Conservation (phyloP, 2,329 filamentous ascomycete genomes). For the Magnaporthales sp. region DNA sequence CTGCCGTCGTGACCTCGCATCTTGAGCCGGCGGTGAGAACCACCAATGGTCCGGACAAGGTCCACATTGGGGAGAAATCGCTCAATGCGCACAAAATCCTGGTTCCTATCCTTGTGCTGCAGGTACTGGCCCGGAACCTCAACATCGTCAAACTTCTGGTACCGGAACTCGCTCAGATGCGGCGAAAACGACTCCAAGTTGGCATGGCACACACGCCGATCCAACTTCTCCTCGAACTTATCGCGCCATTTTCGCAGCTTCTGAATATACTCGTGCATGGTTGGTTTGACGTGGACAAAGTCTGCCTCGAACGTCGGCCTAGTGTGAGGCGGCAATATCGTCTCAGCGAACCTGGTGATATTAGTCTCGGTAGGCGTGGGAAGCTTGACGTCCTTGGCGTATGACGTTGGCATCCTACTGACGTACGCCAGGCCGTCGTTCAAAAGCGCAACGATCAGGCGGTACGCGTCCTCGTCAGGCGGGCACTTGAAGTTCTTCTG, state of each 20-base stretch:
- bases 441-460: constrained; percentile 90
- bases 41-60: constrained; percentile 79
- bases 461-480: constrained; percentile 94
- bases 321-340: constrained; percentile 88
- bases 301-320: constrained; percentile 96
- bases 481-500: constrained; percentile 99
- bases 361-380: constrained; percentile 88
- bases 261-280: constrained; percentile 97
- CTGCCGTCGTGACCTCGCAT: constrained; percentile 97
- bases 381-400: constrained; percentile 85
- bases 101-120: constrained; percentile 97
- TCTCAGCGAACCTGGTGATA: constrained; percentile 93
- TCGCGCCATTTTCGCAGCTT: constrained; percentile 94
- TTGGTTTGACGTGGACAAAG: constrained; percentile 90
- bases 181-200: constrained; percentile 81
- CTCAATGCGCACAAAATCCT: constrained; percentile 96
- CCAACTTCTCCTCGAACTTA: constrained; percentile 95
- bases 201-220: constrained; percentile 65
- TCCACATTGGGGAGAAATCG: constrained; percentile 94
- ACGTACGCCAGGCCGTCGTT: constrained; percentile 95
- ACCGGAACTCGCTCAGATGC: constrained; percentile 91
- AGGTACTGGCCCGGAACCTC: constrained; percentile 96
- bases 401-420: constrained; percentile 75
- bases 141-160: constrained; percentile 97
- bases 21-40: constrained; percentile 86